Base-by-base conservation (phyloP, 768 basidiomycete genomes). In the Scleroderma bovista region DNA sequence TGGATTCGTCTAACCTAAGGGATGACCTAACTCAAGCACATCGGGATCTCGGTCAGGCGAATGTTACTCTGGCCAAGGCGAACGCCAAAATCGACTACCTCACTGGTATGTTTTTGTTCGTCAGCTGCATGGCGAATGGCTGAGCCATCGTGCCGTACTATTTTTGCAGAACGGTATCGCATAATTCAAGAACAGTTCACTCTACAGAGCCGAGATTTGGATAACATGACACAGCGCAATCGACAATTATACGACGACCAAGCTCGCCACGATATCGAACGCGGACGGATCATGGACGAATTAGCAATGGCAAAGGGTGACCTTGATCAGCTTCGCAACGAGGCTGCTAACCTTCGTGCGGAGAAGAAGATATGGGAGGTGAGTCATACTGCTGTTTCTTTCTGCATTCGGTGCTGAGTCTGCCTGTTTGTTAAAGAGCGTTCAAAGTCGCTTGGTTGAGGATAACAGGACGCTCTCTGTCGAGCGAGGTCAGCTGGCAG, bases 301-400 rank as follows among this genome's bases (percentile, higher is more conserved):
- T 70, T 88, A 10, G 72, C 79, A 19, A 66, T 74, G 7, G 74
- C 81, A 2, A 81, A 79, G 53, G 72, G 77, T 22, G 75, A 77
- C 20, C 69, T 85, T 15, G 91, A 94, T 54, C 84, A 88, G 50
- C 71, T 93, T 34, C 81, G 90, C 10, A 90, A 88, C 56, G 94
- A 97, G 58, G 80, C 76, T 55, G 87, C 89, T 2, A 94, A 90
- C 63, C 77, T 96, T 16, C 82, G 87, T 38, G 93, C 93, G 0
- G 95, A 98, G 76, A 94, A 92, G 73, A 86, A 82, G 60, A 88
- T 94, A 32, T 92, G 88, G 86, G 89, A 91, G 84, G 92, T 89
- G 46, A 29, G 77, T 61, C 9, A 2, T 52, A 20, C 6, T 6
- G 19, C n/a, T 3, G 13, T 19, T 8, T 8, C 8, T 32, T 4